Conservation (phyloP, 140 eudicot genomes). For the Cichorium intybus region DNA sequence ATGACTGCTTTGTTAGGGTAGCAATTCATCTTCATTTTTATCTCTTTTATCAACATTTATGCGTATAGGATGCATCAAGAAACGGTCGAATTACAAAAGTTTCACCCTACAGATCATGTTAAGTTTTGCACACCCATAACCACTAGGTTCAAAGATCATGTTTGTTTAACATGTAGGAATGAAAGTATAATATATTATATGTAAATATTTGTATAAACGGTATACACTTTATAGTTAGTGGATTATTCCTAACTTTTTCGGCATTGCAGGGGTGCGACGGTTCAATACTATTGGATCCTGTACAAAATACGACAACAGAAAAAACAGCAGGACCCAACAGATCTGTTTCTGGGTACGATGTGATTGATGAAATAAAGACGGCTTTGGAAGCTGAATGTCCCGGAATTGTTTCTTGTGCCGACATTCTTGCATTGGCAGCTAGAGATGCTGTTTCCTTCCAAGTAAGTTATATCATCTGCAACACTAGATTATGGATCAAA, state of each 20-base stretch:
- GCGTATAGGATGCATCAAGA: too few relatives aligned
- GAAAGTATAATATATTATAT: too few relatives aligned
- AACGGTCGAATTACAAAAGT: neutral
- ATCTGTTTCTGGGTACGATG: conserved; percentile 38
- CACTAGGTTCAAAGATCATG: too few relatives aligned
- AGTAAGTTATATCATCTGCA: conserved; percentile 12
- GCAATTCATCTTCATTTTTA: neutral
- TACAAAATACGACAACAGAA: conserved; percentile 25
- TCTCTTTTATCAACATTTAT: neutral
- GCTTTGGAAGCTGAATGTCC: conserved; percentile 30
- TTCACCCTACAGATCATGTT: neutral
- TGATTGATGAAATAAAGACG: conserved; percentile 39
- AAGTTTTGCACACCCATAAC: too few relatives aligned
- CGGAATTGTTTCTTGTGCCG: conserved; percentile 43
- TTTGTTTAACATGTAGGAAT: too few relatives aligned
- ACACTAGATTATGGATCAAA: neutral
- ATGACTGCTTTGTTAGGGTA: conserved; percentile 79
- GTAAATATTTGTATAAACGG: too few relatives aligned
- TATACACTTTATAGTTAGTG: too few relatives aligned
- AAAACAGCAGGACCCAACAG: conserved; percentile 32
- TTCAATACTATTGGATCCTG: conserved; percentile 32
- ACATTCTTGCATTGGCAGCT: conserved; percentile 41
- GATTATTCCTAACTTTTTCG: neutral
- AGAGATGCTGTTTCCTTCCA: conserved; percentile 46
- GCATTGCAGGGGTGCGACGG: conserved; percentile 43